Percentiles rank a stretch among this genome's conserved stretches.
Conservation (phyloP, 805 yeast genomes). For the Wickerhamomyces canadensis region DNA sequence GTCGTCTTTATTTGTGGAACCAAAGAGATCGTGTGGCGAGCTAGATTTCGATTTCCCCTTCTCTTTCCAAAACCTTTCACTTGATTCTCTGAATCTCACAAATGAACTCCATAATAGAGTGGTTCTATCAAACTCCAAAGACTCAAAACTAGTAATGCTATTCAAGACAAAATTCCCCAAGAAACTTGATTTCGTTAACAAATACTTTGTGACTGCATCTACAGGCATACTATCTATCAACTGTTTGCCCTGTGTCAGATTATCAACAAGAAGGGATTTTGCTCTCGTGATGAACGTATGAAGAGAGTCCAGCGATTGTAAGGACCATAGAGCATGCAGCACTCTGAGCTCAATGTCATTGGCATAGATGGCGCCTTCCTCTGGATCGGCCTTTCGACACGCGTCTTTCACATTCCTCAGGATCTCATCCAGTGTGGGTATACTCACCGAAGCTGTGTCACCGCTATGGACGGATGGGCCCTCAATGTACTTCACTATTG, state of each 20-base stretch:
- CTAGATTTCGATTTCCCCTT: slow-evolving; percentile 10
- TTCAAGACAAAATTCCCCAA: slow-evolving; percentile 41
- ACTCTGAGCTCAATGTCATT: slow-evolving; percentile 27
- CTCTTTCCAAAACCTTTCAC: slow-evolving; percentile 24
- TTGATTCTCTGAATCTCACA: slow-evolving; percentile 27
- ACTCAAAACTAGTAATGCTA: slow-evolving; percentile 34
- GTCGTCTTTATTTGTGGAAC: slow-evolving; percentile 17
- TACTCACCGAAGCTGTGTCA: slow-evolving; percentile 19
- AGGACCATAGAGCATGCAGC: slow-evolving; percentile 38
- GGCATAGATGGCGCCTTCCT: slow-evolving; percentile 19
- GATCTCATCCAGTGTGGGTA: slow-evolving; percentile 31
- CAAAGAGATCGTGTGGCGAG: slow-evolving; percentile 12
- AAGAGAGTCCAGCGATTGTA: slow-evolving; percentile 43
- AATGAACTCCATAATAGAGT: slow-evolving; percentile 38
- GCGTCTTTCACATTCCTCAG: slow-evolving; percentile 19
- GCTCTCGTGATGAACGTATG: slow-evolving; percentile 32
- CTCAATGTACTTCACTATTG: slow-evolving; percentile 39
- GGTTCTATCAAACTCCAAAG: slow-evolving; percentile 43
- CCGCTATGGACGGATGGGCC: slow-evolving; percentile 23
- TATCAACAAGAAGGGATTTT: slow-evolving; percentile 29
- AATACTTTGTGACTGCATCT: slow-evolving; percentile 13
- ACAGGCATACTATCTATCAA: slow-evolving; percentile 9
- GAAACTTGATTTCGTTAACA: slow-evolving; percentile 34
- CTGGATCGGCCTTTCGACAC: slow-evolving; percentile 17
- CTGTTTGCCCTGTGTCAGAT: slow-evolving; percentile 29